Conservation (phyloP, 768 basidiomycete genomes). For the Phanerochaete carnosa region DNA sequence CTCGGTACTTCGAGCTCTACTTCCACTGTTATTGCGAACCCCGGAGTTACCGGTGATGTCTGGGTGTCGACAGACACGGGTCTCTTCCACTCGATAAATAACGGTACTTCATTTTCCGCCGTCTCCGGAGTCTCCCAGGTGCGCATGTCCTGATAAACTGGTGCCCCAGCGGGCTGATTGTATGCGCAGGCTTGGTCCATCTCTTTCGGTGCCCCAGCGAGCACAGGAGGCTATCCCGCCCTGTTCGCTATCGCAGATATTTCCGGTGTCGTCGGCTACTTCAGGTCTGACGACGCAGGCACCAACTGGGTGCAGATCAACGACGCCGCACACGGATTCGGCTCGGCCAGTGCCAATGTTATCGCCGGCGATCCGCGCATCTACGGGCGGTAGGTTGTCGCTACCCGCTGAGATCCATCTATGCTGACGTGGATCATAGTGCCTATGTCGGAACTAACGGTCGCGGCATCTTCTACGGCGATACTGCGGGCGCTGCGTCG, state of each 20-base stretch:
- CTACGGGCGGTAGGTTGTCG: conserved; percentile 46
- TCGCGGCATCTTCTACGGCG: conserved; percentile 27
- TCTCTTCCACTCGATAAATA: conserved; percentile 56
- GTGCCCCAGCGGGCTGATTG: no score
- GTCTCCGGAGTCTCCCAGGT: conserved; percentile 37
- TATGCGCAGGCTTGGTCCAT: conserved; percentile 52
- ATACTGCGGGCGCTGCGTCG: conserved; percentile 1
- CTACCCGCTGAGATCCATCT: not conserved
- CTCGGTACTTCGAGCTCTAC: conserved; percentile 48
- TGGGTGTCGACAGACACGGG: conserved; percentile 62
- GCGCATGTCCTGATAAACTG: not conserved
- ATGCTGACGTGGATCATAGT: conserved; percentile 25
- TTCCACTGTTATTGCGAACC: conserved; percentile 52
- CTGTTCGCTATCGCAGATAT: conserved; percentile 54
- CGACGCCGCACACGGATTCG: conserved; percentile 56
- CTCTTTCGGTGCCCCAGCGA: conserved; percentile 51
- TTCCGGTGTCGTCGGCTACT: conserved; percentile 46
- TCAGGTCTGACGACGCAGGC: conserved; percentile 54
- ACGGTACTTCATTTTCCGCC: conserved; percentile 44
- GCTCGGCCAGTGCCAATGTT: conserved; percentile 42
- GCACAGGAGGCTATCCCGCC: conserved; percentile 48
- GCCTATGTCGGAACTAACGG: conserved; percentile 63
- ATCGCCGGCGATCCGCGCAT: conserved; percentile 51
- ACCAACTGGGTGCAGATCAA: conserved; percentile 58
- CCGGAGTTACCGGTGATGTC: conserved; percentile 52